Conservation (phyloP, 192 early-diverging fungal genomes). For the Coemansia sp. region DNA sequence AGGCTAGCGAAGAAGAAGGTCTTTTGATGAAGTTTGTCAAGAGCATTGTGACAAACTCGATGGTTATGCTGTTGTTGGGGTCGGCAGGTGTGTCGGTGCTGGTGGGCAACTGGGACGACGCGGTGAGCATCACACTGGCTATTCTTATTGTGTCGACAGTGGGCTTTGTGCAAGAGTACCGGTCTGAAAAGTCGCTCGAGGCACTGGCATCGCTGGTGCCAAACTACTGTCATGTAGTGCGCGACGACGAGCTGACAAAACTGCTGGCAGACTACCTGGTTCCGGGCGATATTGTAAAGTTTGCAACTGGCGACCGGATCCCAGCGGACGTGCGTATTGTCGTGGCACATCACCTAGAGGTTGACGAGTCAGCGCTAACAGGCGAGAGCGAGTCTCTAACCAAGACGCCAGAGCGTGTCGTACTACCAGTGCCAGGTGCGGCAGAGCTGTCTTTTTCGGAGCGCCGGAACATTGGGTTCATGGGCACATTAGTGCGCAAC, state of each 20-base stretch:
- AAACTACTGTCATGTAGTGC: slow-evolving; percentile 72
- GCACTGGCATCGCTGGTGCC: slow-evolving; percentile 88
- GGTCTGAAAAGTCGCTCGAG: slow-evolving; percentile 91
- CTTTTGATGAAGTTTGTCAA: slow-evolving; percentile 83
- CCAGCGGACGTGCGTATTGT: slow-evolving; percentile 90
- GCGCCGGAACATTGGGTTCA: slow-evolving; percentile 84
- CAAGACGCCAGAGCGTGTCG: slow-evolving; percentile 60
- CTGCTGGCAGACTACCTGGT: slow-evolving; percentile 83
- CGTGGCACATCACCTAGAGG: slow-evolving; percentile 73
- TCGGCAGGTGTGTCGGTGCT: slow-evolving; percentile 76
- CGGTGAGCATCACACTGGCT: slow-evolving; percentile 81
- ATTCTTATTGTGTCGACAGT: slow-evolving; percentile 81
- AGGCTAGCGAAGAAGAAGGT: slow-evolving; percentile 74
- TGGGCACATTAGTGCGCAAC: slow-evolving; percentile 89
- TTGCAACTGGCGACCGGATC: slow-evolving; percentile 87
- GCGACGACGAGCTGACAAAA: slow-evolving; percentile 61
- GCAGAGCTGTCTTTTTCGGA: slow-evolving; percentile 45
- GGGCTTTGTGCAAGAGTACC: slow-evolving; percentile 91
- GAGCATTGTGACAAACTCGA: slow-evolving; percentile 79
- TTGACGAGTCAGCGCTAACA: slow-evolving; percentile 93
- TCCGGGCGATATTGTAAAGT: slow-evolving; percentile 87
- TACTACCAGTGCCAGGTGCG: slow-evolving; percentile 11
- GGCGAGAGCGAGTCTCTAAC: slow-evolving; percentile 92
- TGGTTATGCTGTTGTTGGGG: slow-evolving; percentile 85
- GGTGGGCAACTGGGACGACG: slow-evolving; percentile 77